These are phyloP conservation scores for Sphagnum magellanicum DNA, from an alignment of 228 moss, liverwort and hornwort genomes.

Conservation along the genomic window DNA sequence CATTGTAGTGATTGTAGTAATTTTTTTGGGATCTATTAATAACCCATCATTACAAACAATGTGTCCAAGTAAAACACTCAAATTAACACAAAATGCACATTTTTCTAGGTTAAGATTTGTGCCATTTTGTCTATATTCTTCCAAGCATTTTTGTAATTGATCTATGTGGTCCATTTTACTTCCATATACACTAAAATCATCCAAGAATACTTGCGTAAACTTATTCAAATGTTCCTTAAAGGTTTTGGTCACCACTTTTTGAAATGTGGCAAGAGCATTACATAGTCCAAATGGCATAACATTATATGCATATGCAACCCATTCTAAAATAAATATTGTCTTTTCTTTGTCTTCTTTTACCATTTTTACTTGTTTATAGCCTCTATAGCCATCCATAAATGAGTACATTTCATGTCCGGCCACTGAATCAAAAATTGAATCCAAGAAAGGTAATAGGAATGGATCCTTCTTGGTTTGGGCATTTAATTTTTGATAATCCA, in stretches of 20 bases:
- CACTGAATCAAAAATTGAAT: no score
- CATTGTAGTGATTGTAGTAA: neutral
- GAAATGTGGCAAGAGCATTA: neutral
- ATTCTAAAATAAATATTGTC: neutral
- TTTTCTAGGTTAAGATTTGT: neutral
- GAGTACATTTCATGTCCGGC: neutral
- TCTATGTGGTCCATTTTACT: rapidly evolving
- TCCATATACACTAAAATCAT: neutral
- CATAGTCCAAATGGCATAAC: neutral
- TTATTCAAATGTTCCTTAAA: neutral
- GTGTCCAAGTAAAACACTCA: neutral
- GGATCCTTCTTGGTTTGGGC: neutral
- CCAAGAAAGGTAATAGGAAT: neutral
- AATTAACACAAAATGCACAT: neutral
- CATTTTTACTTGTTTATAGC: neutral
- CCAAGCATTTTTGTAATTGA: neutral
- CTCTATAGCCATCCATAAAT: neutral
- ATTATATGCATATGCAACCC: neutral
- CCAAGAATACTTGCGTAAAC: neutral
- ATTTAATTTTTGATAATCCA: neutral
- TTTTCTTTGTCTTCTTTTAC: neutral
- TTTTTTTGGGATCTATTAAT: neutral
- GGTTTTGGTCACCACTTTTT: neutral
- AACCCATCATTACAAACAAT: neutral
- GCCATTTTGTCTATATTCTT: neutral